Base-by-base conservation (phyloP, 257 asterid genomes). In the Fraxinus americana region DNA sequence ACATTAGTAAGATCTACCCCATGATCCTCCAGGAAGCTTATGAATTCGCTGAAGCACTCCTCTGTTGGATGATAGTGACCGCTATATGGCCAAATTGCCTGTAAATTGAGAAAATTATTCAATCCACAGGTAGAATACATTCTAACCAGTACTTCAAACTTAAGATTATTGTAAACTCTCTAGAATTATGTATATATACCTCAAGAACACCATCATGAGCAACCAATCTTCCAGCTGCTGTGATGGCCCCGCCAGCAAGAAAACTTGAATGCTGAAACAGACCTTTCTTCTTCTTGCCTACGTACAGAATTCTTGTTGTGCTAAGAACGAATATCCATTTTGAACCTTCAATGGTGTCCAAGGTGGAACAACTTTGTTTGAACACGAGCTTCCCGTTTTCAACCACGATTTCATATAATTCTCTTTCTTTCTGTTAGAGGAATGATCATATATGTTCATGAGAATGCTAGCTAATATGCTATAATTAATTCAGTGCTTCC, bases 1-100 rank as follows among this genome's bases (percentile, higher is more conserved):
- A 86, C 91, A 45, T 88, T 84, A 1, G 88, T 77, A n/a, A 88
- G 90, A 75, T 88, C 86, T 23, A 88, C 85, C 21, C 17, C 19
- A 72, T 86, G 82, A 35, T 88, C 91, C 77, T 86, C 87, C 41
- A 88, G 79, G 84, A 88, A 88, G 81, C 71, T 78, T 39, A 88
- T 80, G 54, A 88, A 88, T 70, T 86, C 91, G 41, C 63, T 66
- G 79, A 88, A 88, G 75, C 86, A 82, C 78, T 86, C 91, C 76
- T 88, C 91, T 0, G 91, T 88, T 23, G 91, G 91, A 52, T 77
- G 91, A 82, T 88, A 88, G 80, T 88, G 89, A 54, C 89, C 91
- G 41, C 91, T 88, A 48, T 88, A 88, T 32, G 91, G 89, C 91
- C 91, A 85, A 76, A 88, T 82, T 54, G 91, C 91, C 89, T 87